Evolutionary conservation across 768 basidiomycete species (phyloP).

Genomic region (Boletellus sp.): DNA sequence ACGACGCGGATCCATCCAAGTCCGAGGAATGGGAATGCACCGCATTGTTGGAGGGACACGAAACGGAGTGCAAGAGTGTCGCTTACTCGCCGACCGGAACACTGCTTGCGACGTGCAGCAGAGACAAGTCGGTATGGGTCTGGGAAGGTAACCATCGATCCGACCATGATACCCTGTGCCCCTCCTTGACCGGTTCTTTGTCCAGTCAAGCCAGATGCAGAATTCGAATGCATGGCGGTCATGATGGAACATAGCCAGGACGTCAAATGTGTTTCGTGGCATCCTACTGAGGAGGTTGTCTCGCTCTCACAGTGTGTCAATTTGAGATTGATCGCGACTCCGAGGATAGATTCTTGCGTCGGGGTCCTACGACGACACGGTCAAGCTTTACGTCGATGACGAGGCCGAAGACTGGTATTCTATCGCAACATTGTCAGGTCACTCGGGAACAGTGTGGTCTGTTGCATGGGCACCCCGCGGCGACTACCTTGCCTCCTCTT

Average conservation of each 20-base stretch:
- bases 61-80: constrained; percentile 93
- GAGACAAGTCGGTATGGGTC: constrained; percentile 98
- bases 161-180: not conserved
- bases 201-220: constrained; percentile 82
- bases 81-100: constrained; percentile 73
- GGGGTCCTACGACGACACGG: constrained; percentile 94
- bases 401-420: constrained; percentile 93
- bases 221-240: constrained; percentile 93
- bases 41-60: constrained; percentile 87
- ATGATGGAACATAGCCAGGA: constrained; percentile 97
- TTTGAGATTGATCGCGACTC: constrained; percentile 7
- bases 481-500: constrained; percentile 78
- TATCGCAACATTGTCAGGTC: constrained; percentile 76
- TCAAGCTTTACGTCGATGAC: constrained; percentile 91
- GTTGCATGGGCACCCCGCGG: constrained; percentile 78
- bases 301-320: not conserved
- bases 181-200: not conserved
- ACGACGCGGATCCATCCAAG: constrained; percentile 29
- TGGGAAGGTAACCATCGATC: constrained; percentile 76
- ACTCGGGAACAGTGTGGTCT: constrained; percentile 89
- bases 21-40: constrained; percentile 82
- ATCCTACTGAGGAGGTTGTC: constrained; percentile 88
- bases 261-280: constrained; percentile 93
- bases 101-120: constrained; percentile 87
- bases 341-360: constrained; percentile 83